Evolutionary conservation across 306 rosid genomes (phyloP).

Genomic region (Malus sieversii): DNA sequence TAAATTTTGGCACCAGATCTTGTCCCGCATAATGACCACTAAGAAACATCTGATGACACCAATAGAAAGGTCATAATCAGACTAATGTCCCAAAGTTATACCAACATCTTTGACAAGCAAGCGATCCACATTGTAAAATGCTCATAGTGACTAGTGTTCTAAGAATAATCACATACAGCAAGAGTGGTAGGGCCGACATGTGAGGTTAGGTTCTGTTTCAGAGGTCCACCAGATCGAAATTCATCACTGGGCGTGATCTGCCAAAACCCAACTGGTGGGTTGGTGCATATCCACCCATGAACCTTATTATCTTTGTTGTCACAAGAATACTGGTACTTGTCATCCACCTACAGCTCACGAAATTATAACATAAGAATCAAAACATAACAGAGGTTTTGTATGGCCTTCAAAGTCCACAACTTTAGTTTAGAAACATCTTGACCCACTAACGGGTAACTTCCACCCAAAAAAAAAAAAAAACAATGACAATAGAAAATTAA

Average conservation of each 20-base stretch:
- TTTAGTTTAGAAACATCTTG: not conserved
- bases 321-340: constrained; percentile 84
- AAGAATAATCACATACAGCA: constrained; percentile 47
- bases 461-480: not conserved
- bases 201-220: constrained; percentile 85
- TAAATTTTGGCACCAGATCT: constrained; percentile 38
- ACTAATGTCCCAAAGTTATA: not conserved
- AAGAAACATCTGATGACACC: constrained; percentile 50
- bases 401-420: not conserved
- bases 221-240: constrained; percentile 90
- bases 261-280: constrained; percentile 77
- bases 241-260: constrained; percentile 75
- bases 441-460: not conserved
- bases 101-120: not conserved
- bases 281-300: constrained; percentile 76
- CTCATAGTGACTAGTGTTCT: not conserved
- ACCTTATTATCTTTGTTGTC: constrained; percentile 68
- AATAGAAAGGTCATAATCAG: constrained; percentile 12
- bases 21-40: constrained; percentile 48
- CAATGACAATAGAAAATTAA: not conserved
- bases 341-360: constrained; percentile 39
- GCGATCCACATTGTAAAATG: not conserved
- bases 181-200: constrained; percentile 91
- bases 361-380: constrained; percentile 22
- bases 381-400: not conserved